phyloP scores from a whole-genome alignment of 2,329 filamentous ascomycete genomes.

The Sclerotinia sclerotiorum region DNA sequence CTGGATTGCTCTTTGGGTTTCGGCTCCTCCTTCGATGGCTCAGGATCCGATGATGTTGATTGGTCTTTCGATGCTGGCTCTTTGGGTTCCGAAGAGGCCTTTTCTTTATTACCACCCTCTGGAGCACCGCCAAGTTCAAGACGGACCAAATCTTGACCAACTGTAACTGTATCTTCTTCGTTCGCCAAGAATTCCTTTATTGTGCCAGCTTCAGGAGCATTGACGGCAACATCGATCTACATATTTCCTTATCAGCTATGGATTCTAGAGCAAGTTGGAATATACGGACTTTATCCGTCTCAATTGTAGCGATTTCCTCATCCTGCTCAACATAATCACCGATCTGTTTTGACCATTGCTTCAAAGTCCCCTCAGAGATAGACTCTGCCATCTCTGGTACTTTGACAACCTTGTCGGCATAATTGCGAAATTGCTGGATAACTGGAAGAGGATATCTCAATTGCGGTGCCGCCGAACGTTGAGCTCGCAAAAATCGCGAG shows the following conservation, averaged over 20 bases:
- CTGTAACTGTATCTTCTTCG: conserved; percentile 92
- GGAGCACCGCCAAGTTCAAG: conserved; percentile 74
- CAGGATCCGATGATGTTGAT: conserved; percentile 51
- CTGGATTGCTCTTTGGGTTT: conserved; percentile 45
- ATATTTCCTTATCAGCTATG: conserved; percentile 5
- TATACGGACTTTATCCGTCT: conserved; percentile 85
- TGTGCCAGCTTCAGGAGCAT: conserved; percentile 84
- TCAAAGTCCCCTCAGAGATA: conserved; percentile 94
- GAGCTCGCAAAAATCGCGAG: conserved; percentile 39
- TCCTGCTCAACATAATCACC: conserved; percentile 94
- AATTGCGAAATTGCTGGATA: conserved; percentile 57
- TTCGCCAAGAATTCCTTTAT: conserved; percentile 90
- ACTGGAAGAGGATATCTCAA: conserved; percentile 47
- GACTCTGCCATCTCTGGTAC: conserved; percentile 98
- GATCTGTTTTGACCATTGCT: conserved; percentile 89
- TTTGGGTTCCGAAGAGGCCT: conserved; percentile 56
- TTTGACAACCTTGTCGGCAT: conserved; percentile 84
- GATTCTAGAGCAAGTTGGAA: background rate
- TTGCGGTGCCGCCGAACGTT: conserved; percentile 32
- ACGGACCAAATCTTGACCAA: conserved; percentile 87
- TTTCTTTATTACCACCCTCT: conserved; percentile 53
- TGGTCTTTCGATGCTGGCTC: conserved; percentile 57
- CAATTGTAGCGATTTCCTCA: conserved; percentile 97
- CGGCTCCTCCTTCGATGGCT: conserved; percentile 43
- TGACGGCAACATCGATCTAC: conserved; percentile 94